phyloP scores from a whole-genome alignment of 2,329 filamentous ascomycete genomes.

The Pyrenophora graminea region DNA sequence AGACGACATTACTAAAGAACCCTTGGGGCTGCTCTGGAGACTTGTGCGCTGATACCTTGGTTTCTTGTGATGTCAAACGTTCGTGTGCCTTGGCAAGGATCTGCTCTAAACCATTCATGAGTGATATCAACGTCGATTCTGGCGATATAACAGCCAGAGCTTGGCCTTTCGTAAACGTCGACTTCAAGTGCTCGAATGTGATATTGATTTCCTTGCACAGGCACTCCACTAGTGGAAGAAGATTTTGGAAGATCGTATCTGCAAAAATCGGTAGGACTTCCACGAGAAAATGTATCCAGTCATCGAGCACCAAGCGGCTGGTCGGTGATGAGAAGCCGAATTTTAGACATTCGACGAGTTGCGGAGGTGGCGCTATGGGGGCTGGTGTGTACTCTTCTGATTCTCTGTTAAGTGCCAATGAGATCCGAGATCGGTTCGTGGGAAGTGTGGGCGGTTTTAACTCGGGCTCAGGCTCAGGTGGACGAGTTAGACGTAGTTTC shows the following conservation, averaged over 20 bases:
- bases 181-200: conserved; percentile 73
- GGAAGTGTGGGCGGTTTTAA: conserved; percentile 22
- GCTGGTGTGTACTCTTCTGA: conserved; percentile 42
- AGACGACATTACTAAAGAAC: conserved; percentile 94
- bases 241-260: conserved; percentile 82
- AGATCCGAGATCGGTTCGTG: conserved; percentile 38
- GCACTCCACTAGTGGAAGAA: conserved; percentile 89
- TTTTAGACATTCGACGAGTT: conserved; percentile 82
- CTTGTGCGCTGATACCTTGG: conserved; percentile 69
- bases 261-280: conserved; percentile 84
- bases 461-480: conserved; percentile 27
- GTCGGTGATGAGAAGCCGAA: conserved; percentile 75
- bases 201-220: conserved; percentile 76
- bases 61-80: conserved; percentile 75
- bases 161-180: conserved; percentile 59
- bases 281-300: conserved; percentile 85
- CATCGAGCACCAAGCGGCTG: conserved; percentile 80
- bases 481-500: conserved; percentile 58
- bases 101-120: conserved; percentile 92
- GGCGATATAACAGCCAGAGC: conserved; percentile 50
- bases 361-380: conserved; percentile 61
- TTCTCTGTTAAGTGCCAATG: conserved; percentile 34
- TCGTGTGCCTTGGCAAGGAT: conserved; percentile 87
- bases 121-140: conserved; percentile 76
- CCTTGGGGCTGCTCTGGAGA: conserved; percentile 81